phyloP scores from a whole-genome alignment of 2,329 filamentous ascomycete species.

The Penicillium sp. region DNA sequence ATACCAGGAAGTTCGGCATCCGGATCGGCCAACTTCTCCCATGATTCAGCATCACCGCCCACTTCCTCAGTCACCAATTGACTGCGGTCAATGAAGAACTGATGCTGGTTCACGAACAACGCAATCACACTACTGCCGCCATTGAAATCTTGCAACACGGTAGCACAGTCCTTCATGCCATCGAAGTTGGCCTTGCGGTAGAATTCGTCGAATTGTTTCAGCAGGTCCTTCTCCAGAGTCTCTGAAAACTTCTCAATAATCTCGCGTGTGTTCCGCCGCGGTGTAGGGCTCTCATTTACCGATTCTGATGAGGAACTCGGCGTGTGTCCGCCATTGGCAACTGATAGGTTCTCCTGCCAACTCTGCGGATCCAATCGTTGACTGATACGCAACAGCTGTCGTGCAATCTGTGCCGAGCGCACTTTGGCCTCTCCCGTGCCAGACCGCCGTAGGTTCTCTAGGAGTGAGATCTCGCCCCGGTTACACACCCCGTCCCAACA shows the following conservation, averaged over 20 bases:
- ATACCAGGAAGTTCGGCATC: constrained; percentile 89
- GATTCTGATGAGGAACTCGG: constrained; percentile 33
- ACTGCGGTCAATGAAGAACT: constrained; percentile 96
- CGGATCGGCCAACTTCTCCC: constrained; percentile 91
- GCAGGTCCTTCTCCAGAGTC: constrained; percentile 86
- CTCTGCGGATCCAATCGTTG: constrained; percentile 79
- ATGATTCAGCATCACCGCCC: constrained; percentile 59
- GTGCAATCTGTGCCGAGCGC: constrained; percentile 86
- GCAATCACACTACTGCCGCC: constrained; percentile 93
- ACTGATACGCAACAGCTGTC: constrained; percentile 91
- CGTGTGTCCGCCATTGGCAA: constrained; percentile 51
- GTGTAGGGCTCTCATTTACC: constrained; percentile 43
- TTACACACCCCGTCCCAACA: constrained; percentile 97
- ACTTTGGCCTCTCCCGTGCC: constrained; percentile 90
- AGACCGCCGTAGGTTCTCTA: constrained; percentile 83
- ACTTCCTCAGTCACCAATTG: constrained; percentile 89
- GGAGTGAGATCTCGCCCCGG: constrained; percentile 76
- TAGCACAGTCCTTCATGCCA: constrained; percentile 95
- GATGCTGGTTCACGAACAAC: constrained; percentile 96
- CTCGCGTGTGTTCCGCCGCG: constrained; percentile 68
- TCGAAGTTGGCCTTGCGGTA: constrained; percentile 94
- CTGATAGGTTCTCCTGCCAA: constrained; percentile 56
- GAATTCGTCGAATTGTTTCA: constrained; percentile 96
- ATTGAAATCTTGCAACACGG: constrained; percentile 92
- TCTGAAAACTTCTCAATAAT: constrained; percentile 96